Percentiles rank a stretch among this genome's conserved stretches.
These are phyloP conservation scores for Backusella mclennaniae DNA, from an alignment of 192 early-diverging fungal species.

Conservation along the genomic window DNA sequence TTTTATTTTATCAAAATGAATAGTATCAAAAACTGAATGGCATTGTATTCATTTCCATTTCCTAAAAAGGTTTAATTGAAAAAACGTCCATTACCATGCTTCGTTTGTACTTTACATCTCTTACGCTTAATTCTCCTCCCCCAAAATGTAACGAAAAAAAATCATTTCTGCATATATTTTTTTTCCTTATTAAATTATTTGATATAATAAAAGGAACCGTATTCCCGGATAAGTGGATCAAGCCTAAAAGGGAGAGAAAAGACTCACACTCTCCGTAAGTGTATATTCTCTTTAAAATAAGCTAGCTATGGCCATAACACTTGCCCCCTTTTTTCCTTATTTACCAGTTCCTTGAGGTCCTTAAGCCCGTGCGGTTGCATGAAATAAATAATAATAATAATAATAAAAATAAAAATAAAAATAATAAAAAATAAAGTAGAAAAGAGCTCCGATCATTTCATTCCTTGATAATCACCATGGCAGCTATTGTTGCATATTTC, in stretches of 20 bases:
- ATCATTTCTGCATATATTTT: neutral
- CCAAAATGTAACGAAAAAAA: neutral
- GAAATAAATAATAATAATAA: slow-evolving; percentile 4
- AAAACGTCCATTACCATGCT: neutral
- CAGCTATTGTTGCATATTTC: slow-evolving; percentile 11
- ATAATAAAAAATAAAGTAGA: neutral
- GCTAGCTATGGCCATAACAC: neutral
- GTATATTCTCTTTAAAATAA: neutral
- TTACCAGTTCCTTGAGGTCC: neutral
- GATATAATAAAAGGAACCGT: neutral
- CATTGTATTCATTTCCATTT: neutral
- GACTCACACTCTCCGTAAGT: neutral
- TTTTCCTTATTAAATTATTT: neutral
- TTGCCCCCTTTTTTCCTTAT: neutral
- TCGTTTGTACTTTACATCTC: neutral
- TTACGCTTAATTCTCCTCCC: neutral
- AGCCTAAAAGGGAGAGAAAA: neutral
- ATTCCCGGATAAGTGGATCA: neutral
- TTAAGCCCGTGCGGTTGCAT: slow-evolving; percentile 16
- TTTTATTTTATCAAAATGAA: neutral
- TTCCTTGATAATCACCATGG: slow-evolving; percentile 18
- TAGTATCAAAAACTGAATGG: neutral
- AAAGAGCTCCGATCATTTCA: slow-evolving; percentile 17
- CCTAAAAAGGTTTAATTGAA: slow-evolving; percentile 15
- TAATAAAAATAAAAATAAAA: neutral